Evolutionary conservation across 148 eudicot genomes (phyloP), one percentile per base, ranked within the genome.

Genomic region (Camellia granthamiana): DNA sequence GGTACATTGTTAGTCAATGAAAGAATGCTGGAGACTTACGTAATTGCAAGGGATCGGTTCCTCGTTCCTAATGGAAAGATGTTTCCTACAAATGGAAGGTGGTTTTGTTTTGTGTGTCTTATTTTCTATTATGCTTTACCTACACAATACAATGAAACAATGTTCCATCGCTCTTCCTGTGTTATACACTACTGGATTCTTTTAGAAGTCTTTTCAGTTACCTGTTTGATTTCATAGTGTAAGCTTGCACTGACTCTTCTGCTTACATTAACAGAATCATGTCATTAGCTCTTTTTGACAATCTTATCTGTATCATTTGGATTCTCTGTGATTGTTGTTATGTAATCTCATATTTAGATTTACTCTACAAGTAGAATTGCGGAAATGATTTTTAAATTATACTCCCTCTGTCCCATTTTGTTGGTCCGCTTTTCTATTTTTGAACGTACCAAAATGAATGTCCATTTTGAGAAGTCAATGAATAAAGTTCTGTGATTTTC

Each of bases 31-130:
- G 99, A 96, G 83, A 90, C 99, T 23, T 96, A 96, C 80, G 91
- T 96, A 65, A 96, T 96, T 83, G 99, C 99, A 21, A 90, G 99
- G 72, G 98, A 96, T 77, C 91, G 99, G 64, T 96, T 93, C 81
- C 99, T 96, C 86, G 89, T 86, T 79, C 94, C 99, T 11, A 86
- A 83, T 82, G 99, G 99, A 43, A 96, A 96, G 89, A 96, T 96
- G 99, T 96, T 93, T 79, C 99, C 99, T 61, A 91, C 94, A 56
- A 74, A 92, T 83, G 99, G 99, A 89, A 96, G 99, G 99, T 94
- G 72, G 81, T 80, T 79, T 5, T 79, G 81, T 80, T 79, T 5
- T 79, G 61, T 38, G 47, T 58, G 18, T 58, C 49, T 6, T 61
- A 8, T 15, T n/a, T 9, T 67, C 8, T 23, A 13, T 23, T 66